These are phyloP conservation scores for Pythium phragmiticola DNA, from an alignment of 352 stramenopile genomes.

Conservation along the genomic window DNA sequence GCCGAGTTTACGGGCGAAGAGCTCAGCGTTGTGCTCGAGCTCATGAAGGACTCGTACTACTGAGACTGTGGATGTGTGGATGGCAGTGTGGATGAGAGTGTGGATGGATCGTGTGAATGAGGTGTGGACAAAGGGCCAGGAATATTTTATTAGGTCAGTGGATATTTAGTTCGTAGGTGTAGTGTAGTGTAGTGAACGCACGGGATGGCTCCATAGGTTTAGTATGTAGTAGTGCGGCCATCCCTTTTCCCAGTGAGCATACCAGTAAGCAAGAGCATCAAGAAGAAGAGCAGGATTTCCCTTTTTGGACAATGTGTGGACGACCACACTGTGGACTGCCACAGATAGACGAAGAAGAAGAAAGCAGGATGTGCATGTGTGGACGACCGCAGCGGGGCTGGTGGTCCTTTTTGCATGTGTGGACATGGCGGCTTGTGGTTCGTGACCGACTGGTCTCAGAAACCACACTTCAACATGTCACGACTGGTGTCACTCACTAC, in stretches of 20 bases:
- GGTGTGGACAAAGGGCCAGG: not conserved
- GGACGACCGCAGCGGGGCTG: no score
- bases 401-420: no score
- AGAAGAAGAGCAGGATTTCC: conserved; percentile 2
- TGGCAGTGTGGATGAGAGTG: not conserved
- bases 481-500: not conserved
- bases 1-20: conserved; percentile 77
- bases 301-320: not conserved
- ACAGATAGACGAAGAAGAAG: not conserved
- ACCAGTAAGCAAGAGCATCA: not conserved
- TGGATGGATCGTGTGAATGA: conserved; percentile 7
- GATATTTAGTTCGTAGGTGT: conserved; percentile 19
- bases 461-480: conserved; percentile 6
- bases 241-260: not conserved
- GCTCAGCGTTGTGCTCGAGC: conserved; percentile 71
- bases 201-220: conserved; percentile 7
- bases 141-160: conserved; percentile 20
- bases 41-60: conserved; percentile 80
- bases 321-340: not conserved
- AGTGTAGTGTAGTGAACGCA: conserved; percentile 16
- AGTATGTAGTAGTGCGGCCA: conserved; percentile 17
- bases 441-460: not conserved
- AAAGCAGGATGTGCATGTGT: no score
- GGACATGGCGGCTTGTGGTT: no score
- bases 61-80: not conserved